Evolutionary conservation across 179 eudicot genomes (phyloP), one percentile per base, ranked within the genome.

Genomic region (Pouteria campechiana): DNA sequence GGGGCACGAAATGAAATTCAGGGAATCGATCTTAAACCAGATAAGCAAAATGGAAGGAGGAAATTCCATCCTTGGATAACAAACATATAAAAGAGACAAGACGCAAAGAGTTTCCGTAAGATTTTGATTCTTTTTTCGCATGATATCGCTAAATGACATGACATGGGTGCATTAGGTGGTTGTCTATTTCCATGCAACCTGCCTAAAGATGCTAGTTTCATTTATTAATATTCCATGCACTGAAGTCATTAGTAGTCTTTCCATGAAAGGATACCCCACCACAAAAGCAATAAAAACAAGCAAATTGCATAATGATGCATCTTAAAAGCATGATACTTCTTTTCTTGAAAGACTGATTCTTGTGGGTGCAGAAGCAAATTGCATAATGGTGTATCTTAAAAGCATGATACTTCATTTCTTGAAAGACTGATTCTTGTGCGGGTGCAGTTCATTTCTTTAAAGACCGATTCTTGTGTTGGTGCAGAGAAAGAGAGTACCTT

Each of bases 401-500:
- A n/a, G n/a, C n/a, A n/a, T n/a, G 9, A 17, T 16, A 30, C 29
- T 22, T 3, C 5, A 17, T 25, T 7, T 7, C 20, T 37, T 6
- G n/a, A 16, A 3, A 5, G 5, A 42, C n/a, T 5, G 14, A 13
- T n/a, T n/a, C n/a, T n/a, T n/a, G 30, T 3, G 41, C 23, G 32
- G 29, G 23, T n/a, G n/a, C 54, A 46, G 32, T 37, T 37, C 21
- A 43, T 46, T 9, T 24, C 6, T n/a, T 43, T 11, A 25, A 24
- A 23, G 10, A 43, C n/a, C 6, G 1, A 48, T 34, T 5, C 2
- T n/a, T 10, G 14, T 1, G 28, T 8, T 14, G 14, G 17, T 14
- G 21, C 19, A 17, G 25, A 24, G 25, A n/a, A 19, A 18, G 16
- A 17, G n/a, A 5, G 32, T 72, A 84, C 93, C 95, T 84, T 49